These are phyloP conservation scores for Boletus sp. DNA, from an alignment of 1,284 basidiomycete genomes.

Conservation along the genomic window DNA sequence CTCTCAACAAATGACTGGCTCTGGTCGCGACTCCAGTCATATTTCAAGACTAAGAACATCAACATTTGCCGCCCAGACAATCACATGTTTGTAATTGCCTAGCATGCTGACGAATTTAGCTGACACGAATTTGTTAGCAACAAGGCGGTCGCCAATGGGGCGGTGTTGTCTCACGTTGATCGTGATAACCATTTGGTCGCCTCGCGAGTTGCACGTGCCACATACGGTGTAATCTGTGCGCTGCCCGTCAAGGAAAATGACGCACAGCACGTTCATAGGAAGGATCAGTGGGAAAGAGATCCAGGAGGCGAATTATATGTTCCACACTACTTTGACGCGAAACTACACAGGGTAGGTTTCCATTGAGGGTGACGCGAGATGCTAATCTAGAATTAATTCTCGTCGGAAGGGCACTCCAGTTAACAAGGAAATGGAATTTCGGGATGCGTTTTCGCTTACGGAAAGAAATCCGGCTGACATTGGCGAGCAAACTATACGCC, in stretches of 20 bases:
- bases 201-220: slow-evolving; percentile 37
- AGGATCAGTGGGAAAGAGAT: slow-evolving; percentile 6
- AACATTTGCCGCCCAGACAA: slow-evolving; percentile 31
- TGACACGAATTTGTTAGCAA: slow-evolving; percentile 33
- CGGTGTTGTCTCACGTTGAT: slow-evolving; percentile 46
- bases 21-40: slow-evolving; percentile 33
- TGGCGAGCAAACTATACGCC: slow-evolving; percentile 2
- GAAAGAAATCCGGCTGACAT: slow-evolving; percentile 1
- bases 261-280: slow-evolving; percentile 6
- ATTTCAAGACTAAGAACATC: slow-evolving; percentile 24
- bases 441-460: slow-evolving; percentile 4
- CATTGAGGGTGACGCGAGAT: background rate
- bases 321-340: slow-evolving; percentile 6
- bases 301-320: slow-evolving; percentile 2
- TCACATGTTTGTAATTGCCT: slow-evolving; percentile 10
- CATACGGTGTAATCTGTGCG: slow-evolving; percentile 29
- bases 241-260: background rate
- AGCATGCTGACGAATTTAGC: background rate
- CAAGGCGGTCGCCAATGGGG: slow-evolving; percentile 51
- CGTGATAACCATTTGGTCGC: slow-evolving; percentile 36
- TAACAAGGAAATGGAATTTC: slow-evolving; percentile 4
- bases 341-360: background rate
- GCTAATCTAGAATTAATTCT: background rate
- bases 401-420: background rate
- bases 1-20: slow-evolving; percentile 45